Evolutionary conservation across 176 grass and related monocot species (phyloP).

Genomic region (Triticum urartu): DNA sequence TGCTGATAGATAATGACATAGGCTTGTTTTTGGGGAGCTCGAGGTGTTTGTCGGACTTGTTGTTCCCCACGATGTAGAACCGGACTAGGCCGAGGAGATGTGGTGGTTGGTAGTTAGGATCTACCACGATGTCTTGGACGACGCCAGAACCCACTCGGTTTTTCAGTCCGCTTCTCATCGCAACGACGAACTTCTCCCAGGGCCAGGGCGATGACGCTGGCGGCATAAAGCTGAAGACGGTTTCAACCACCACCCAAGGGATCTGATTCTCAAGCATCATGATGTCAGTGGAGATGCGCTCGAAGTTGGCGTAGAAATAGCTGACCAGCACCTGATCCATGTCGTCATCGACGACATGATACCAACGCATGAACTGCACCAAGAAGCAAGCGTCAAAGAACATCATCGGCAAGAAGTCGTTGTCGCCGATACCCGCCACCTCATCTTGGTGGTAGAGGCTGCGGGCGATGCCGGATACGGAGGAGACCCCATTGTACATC

Average conservation of each 20-base stretch:
- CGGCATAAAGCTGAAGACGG: background rate
- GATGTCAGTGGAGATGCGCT: background rate
- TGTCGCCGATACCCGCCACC: too few species aligned
- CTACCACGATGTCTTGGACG: too few species aligned
- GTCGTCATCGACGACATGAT: fast-evolving
- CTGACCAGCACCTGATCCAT: fast-evolving
- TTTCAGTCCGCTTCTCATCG: too few species aligned
- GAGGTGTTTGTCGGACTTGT: too few species aligned
- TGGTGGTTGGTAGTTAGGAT: background rate
- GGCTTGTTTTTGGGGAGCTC: too few species aligned
- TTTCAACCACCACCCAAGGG: background rate
- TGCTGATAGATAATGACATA: background rate
- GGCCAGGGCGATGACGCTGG: background rate
- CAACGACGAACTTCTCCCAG: too few species aligned
- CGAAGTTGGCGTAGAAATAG: background rate
- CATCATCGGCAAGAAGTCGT: background rate
- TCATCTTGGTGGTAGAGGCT: too few species aligned
- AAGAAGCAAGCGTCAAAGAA: background rate
- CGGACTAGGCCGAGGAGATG: background rate
- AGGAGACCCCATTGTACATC: too few species aligned
- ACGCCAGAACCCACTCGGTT: too few species aligned
- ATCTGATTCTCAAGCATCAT: background rate
- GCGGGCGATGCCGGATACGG: too few species aligned
- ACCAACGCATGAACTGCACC: background rate
- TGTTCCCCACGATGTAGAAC: background rate